These are phyloP conservation scores for Staphylotrichum longicolle DNA, from an alignment of 495 filamentous ascomycete species.

Conservation along the genomic window DNA sequence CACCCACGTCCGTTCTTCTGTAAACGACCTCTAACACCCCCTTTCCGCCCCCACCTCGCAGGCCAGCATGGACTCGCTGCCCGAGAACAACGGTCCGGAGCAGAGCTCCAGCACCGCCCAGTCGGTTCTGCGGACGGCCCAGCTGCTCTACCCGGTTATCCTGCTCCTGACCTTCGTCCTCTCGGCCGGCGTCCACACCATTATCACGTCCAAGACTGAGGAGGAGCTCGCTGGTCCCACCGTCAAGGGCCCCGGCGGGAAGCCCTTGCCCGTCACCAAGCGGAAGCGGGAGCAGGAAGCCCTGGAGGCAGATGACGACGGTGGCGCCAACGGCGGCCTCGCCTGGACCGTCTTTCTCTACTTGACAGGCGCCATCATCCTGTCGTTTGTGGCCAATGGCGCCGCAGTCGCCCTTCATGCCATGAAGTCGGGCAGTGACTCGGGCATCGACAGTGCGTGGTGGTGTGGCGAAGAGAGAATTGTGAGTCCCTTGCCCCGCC, in stretches of 20 bases:
- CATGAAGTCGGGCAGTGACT: conserved; percentile 54
- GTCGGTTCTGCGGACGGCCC: conserved; percentile 36
- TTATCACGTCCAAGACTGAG: conserved; percentile 45
- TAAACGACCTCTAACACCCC: not conserved
- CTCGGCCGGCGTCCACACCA: conserved; percentile 43
- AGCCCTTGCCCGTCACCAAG: conserved; percentile 66
- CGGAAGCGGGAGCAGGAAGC: conserved; percentile 42
- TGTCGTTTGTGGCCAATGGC: conserved; percentile 73
- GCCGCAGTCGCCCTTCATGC: conserved; percentile 75
- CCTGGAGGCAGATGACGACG: conserved; percentile 35
- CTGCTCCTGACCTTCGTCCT: conserved; percentile 45
- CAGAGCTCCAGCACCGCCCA: conserved; percentile 34
- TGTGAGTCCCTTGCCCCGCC: conserved; percentile 54
- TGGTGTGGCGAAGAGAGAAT: conserved; percentile 85
- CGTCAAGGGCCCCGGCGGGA: conserved; percentile 69
- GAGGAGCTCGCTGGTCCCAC: conserved; percentile 41
- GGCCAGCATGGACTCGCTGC: conserved; percentile 31
- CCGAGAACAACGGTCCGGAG: conserved; percentile 20
- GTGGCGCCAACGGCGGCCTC: conserved; percentile 52
- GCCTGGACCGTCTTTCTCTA: conserved; percentile 70
- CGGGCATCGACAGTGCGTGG: conserved; percentile 48
- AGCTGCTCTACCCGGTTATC: conserved; percentile 45
- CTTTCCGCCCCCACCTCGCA: conserved; percentile 9
- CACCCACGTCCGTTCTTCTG: not conserved
- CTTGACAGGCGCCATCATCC: conserved; percentile 62